Conservation (phyloP, 208 protist species). For the Acanthamoeba healyi region DNA sequence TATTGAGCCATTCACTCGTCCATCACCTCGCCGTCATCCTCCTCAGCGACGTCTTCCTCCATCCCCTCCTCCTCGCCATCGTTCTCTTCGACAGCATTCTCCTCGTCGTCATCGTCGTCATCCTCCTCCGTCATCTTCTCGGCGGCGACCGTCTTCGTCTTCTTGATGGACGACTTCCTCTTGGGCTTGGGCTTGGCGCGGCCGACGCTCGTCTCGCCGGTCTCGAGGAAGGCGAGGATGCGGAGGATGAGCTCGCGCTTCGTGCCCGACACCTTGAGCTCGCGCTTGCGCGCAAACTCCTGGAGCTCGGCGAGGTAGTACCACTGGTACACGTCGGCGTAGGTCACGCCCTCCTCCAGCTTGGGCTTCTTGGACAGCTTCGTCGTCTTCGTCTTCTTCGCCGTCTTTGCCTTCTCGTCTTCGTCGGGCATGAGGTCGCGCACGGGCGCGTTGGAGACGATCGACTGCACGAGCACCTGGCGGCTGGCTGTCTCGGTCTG, state of each 20-base stretch:
- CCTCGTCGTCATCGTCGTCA: background rate
- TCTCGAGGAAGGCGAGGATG: background rate
- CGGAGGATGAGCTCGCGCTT: constrained; percentile 18
- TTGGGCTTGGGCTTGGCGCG: background rate
- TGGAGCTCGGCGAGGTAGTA: constrained; percentile 26
- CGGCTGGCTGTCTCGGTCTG: too few species aligned
- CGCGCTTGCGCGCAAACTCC: background rate
- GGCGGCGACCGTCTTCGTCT: background rate
- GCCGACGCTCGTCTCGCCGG: too few species aligned
- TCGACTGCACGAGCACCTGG: too few species aligned
- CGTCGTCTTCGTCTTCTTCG: background rate
- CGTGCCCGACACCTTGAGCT: constrained; percentile 23
- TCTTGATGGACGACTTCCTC: background rate
- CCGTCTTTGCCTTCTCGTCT: background rate
- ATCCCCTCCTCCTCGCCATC: background rate
- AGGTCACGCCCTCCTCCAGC: constrained; percentile 6
- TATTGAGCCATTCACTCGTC: too few species aligned
- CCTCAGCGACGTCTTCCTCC: background rate
- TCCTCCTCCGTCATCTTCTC: background rate
- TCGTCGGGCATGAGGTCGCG: too few species aligned
- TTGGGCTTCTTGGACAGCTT: background rate
- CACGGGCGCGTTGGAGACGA: too few species aligned
- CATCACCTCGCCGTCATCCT: too few species aligned
- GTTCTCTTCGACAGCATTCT: background rate
- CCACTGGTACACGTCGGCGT: constrained; percentile 32